Base-by-base conservation (phyloP, 2,329 filamentous ascomycete species). In the Calonectria leucothoes region DNA sequence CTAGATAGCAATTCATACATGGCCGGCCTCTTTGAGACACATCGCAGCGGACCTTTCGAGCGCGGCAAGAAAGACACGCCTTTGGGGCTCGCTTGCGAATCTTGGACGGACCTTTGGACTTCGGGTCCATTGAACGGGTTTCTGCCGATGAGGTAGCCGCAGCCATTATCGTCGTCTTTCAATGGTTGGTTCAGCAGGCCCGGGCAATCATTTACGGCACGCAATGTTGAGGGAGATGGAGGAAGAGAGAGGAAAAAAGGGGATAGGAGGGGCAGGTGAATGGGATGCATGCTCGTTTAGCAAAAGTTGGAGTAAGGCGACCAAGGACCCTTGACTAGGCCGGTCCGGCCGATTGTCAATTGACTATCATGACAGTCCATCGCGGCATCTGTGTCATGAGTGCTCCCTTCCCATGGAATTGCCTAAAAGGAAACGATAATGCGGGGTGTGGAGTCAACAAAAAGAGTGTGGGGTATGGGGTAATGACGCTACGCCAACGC, bases 1-100 rank as follows among this genome's bases (percentile, higher is more conserved):
- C 87, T 69, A 88, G 85, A 57, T 87, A 87, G 78, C 87, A 89
- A 70, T 89, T 89, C 82, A 88, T 89, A 80, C 86, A 90, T 10
- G 88, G 88, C 37, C 84, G 82, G 4, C 87, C 87, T 71, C 85
- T 83, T 74, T 87, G 87, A 49, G 85, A 87, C 20, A 89, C 87
- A 77, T 88, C 87, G 71, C 88, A 89, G 33, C 88, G 83, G 33
- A 89, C 87, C 78, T 89, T 89, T 31, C 88, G 82, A n/a, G 87
- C 84, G 20, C 88, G 83, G 76, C 87, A 89, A n/a, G 86, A 87
- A 12, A 88, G 81, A 65, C 88, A 89, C 12, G 88, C 88, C 66
- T 89, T 88, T n/a, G 87, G 81, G 2, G 88, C 87, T 70, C 88
- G 83, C 81, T 87, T 88, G 45, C 85, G 81, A 67, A 82, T 82